Evolutionary conservation across 1,284 basidiomycete genomes (phyloP).

Genomic region (Amylostereum areolatum): DNA sequence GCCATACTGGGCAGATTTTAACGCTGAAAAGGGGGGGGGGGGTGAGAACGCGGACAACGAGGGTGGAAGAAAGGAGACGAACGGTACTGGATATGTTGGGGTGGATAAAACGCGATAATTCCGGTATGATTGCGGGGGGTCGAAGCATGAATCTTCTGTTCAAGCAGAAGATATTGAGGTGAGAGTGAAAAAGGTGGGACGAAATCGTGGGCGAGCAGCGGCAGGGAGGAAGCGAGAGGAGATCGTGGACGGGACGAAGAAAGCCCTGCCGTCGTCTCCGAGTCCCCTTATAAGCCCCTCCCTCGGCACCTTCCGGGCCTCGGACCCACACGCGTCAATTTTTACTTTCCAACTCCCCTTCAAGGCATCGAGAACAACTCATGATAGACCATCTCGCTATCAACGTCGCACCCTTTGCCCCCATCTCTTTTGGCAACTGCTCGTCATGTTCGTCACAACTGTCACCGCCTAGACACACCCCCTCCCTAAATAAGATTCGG

Average conservation of each 20-base stretch:
- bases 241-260: conserved; percentile 11
- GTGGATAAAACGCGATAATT: conserved; percentile 55
- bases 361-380: too few species aligned
- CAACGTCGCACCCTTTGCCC: too few species aligned
- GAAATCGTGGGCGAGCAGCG: conserved; percentile 52
- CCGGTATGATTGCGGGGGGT: conserved; percentile 67
- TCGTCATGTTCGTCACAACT: too few species aligned
- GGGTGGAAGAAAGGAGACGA: conserved; percentile 22
- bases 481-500: too few species aligned
- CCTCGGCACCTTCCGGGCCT: neutral
- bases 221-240: conserved; percentile 4
- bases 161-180: conserved; percentile 57
- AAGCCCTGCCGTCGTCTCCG: neutral
- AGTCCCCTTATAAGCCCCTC: neutral
- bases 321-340: too few species aligned
- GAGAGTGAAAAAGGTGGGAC: conserved; percentile 38
- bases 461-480: too few species aligned
- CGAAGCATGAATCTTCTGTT: conserved; percentile 87
- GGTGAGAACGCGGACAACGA: neutral
- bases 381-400: too few species aligned
- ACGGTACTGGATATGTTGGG: conserved; percentile 55
- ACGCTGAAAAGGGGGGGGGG: conserved; percentile 34
- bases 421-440: too few species aligned
- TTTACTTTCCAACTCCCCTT: too few species aligned
- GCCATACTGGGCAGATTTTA: conserved; percentile 76